Base-by-base conservation (phyloP, 208 protist species). In the Crithidia mellificae region DNA sequence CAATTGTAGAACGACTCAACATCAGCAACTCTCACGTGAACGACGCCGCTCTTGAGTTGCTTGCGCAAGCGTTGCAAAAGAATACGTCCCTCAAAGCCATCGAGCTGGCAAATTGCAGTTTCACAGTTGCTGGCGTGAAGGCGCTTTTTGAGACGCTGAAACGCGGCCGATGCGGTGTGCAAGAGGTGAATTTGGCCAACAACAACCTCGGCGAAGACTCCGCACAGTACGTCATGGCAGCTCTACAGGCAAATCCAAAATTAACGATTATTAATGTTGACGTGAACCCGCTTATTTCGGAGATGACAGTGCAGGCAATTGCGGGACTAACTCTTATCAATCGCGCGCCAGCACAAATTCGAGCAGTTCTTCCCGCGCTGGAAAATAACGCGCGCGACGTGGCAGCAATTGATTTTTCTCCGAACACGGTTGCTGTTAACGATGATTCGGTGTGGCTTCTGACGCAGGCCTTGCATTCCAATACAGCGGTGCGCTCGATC, bases 111-210 rank as follows among this genome's bases (percentile, higher is more conserved):
- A 96, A 95, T 74, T 96, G 96, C 76, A 69, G 72, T 3, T 82
- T 97, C 49, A 95, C 91, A 6, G 78, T 81, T 34, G 50, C 43
- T 0, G 94, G 94, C 25, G 80, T 90, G 6, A 69, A 67, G 30
- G 51, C 55, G 14, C 55, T 98, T 6, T 90, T 93, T 68, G 56
- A 71, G 11, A 64, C 77, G 24, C 46, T 96, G 15, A 49, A 68
- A 63, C 54, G 76, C 14, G 84, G 88, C 38, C 27, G n/a, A 4
- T 80, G 74, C 54, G 56, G 39, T 20, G 59, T 98, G 15, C 57
- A 78, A 29, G 81, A 95, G 53, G 77, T 97, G 19, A 94, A 96
- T 58, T 36, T 96, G 24, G 91, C 90, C 12, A 92, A 92, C 70
- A 96, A 96, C 72, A 56, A 83, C 30, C 84, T 96, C 41, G 72